Evolutionary conservation across 768 basidiomycete genomes (phyloP).

Genomic region (Lactarius quietus): DNA sequence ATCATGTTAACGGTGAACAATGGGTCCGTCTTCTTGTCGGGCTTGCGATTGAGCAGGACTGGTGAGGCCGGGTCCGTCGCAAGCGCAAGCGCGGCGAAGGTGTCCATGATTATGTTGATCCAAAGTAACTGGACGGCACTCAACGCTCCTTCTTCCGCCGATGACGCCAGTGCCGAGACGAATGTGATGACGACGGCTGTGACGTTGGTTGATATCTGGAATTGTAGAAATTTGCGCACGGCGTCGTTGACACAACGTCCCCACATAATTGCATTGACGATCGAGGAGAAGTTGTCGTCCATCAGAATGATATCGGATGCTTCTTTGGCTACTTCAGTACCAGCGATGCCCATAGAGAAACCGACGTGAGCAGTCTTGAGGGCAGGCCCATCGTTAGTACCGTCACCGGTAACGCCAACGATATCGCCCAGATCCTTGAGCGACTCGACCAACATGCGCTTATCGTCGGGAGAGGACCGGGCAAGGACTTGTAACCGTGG

Average conservation of each 20-base stretch:
- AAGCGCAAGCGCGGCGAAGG: constrained; percentile 94
- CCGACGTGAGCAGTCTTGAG: constrained; percentile 95
- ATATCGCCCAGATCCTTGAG: constrained; percentile 85
- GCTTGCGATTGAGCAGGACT: constrained; percentile 78
- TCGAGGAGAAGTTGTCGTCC: constrained; percentile 95
- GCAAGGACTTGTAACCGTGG: constrained; percentile 95
- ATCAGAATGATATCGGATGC: constrained; percentile 98
- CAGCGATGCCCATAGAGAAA: constrained; percentile 95
- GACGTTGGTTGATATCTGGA: constrained; percentile 91
- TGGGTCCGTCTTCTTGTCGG: constrained; percentile 85
- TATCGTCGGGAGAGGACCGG: constrained; percentile 96
- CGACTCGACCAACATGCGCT: constrained; percentile 87
- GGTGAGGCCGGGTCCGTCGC: constrained; percentile 94
- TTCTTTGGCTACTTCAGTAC: constrained; percentile 98
- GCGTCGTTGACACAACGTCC: constrained; percentile 98
- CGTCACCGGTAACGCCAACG: constrained; percentile 95
- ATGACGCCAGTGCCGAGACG: constrained; percentile 80
- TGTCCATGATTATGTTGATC: constrained; percentile 99
- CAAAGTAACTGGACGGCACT: constrained; percentile 96
- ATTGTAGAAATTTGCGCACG: constrained; percentile 96
- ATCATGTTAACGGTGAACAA: constrained; percentile 93
- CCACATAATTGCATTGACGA: constrained; percentile 98
- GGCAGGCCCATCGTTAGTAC: constrained; percentile 96
- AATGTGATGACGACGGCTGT: constrained; percentile 95
- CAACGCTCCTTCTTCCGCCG: constrained; percentile 75